Percentiles rank a stretch among this genome's conserved stretches.
Conservation (phyloP, 2,329 filamentous ascomycete genomes). For the Aspergillus quadricinctus region DNA sequence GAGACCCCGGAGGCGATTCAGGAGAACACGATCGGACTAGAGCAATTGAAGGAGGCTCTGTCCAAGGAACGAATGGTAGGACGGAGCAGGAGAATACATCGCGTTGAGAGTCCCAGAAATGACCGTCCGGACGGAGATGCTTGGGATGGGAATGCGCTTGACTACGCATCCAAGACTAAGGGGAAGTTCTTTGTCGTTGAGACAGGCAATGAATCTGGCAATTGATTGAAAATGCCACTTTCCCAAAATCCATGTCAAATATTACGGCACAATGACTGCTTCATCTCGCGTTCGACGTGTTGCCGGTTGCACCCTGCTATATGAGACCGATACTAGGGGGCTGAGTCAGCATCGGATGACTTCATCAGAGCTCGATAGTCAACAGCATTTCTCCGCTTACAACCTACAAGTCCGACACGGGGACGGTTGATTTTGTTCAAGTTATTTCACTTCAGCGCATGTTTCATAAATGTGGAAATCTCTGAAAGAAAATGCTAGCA, state of each 20-base stretch:
- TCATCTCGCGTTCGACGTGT: no score
- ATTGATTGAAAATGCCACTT: not conserved
- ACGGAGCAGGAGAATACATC: conserved; percentile 45
- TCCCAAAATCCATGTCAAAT: no score
- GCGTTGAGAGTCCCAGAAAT: conserved; percentile 27
- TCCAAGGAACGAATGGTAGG: conserved; percentile 40
- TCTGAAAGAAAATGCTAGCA: conserved; percentile 27
- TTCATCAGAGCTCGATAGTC: not conserved
- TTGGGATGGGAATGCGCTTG: conserved; percentile 68
- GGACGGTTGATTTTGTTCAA: not conserved
- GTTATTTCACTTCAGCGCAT: not conserved
- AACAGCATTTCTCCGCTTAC: not conserved
- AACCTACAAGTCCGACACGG: not conserved
- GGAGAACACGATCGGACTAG: conserved; percentile 38
- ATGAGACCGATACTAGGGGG: not conserved
- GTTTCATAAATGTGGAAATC: conserved; percentile 27
- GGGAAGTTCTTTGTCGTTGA: conserved; percentile 77
- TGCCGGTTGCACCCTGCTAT: not conserved
- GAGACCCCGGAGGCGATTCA: conserved; percentile 45
- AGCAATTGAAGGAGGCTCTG: conserved; percentile 34
- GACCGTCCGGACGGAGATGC: conserved; percentile 41
- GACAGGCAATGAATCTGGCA: conserved; percentile 17
- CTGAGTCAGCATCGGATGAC: not conserved
- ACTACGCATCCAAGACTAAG: conserved; percentile 59
- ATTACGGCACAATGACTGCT: no score